Percentiles rank a stretch among this genome's conserved stretches.
phyloP scores from a whole-genome alignment of 2,329 filamentous ascomycete species.

The Leptographium wingfieldii region DNA sequence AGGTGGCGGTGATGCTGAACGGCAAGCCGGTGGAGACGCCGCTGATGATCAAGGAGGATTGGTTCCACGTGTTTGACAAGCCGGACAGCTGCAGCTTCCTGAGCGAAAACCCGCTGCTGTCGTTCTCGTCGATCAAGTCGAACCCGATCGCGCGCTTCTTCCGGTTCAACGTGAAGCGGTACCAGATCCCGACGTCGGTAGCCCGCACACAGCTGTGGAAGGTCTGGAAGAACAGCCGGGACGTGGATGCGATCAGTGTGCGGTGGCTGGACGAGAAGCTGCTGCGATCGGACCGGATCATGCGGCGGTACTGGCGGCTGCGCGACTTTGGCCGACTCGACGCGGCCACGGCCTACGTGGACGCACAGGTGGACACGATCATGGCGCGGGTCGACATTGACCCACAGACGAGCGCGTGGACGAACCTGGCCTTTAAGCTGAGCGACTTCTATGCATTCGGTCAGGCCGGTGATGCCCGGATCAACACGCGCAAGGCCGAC shows the following conservation, averaged over 20 bases:
- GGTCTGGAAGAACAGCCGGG: constrained; percentile 29
- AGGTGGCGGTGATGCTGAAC: constrained; percentile 34
- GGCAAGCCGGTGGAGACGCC: constrained; percentile 36
- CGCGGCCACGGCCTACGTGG: constrained; percentile 28
- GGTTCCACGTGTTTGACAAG: constrained; percentile 28
- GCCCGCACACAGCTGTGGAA: constrained; percentile 33
- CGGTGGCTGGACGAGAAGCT: constrained; percentile 34
- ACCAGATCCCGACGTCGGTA: constrained; percentile 27
- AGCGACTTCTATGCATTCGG: constrained; percentile 25
- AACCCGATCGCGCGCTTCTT: constrained; percentile 20
- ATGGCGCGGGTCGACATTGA: constrained; percentile 21
- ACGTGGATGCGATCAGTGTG: constrained; percentile 32
- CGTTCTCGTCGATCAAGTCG: constrained; percentile 24
- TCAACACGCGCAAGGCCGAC: constrained; percentile 19
- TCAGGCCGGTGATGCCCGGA: constrained; percentile 22
- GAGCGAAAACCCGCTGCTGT: constrained; percentile 38
- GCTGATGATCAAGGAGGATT: constrained; percentile 38
- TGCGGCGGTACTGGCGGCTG: constrained; percentile 25
- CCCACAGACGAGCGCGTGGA: constrained; percentile 19
- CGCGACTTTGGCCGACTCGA: constrained; percentile 24
- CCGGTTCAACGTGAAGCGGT: constrained; percentile 23
- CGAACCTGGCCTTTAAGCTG: constrained; percentile 22
- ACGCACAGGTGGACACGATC: constrained; percentile 19
- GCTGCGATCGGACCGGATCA: constrained; percentile 26
- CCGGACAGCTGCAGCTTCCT: constrained; percentile 28